Conservation (phyloP, 192 early-diverging fungal genomes). For the Podila horticola region DNA sequence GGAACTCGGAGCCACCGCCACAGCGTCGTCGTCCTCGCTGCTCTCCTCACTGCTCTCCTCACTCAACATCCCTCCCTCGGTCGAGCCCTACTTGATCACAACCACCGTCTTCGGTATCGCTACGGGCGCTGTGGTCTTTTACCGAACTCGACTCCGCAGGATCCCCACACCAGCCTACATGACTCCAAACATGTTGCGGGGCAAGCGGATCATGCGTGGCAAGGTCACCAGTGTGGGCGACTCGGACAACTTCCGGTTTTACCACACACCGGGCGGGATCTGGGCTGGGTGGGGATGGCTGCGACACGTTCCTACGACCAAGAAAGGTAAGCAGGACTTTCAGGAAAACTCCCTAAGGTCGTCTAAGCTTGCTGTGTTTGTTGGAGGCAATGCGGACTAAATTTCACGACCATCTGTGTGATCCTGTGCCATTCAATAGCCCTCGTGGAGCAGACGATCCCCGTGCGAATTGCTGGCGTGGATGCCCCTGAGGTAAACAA, state of each 20-base stretch:
- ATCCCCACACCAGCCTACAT: slow-evolving; percentile 57
- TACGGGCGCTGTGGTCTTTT: slow-evolving; percentile 21
- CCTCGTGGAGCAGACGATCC: slow-evolving; percentile 67
- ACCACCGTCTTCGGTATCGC: slow-evolving; percentile 42
- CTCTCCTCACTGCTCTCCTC: slow-evolving; percentile 1
- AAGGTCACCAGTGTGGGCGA: slow-evolving; percentile 63
- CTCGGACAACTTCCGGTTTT: slow-evolving; percentile 66
- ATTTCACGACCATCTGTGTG: not conserved
- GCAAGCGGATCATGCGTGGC: slow-evolving; percentile 45
- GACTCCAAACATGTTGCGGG: slow-evolving; percentile 54
- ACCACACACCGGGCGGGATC: slow-evolving; percentile 60
- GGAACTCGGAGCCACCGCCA: not conserved
- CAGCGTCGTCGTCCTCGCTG: not conserved
- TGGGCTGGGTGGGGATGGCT: slow-evolving; percentile 58
- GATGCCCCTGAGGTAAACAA: slow-evolving; percentile 72
- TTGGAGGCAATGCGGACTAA: not conserved
- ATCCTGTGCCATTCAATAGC: slow-evolving; percentile 18
- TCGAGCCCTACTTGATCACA: slow-evolving; percentile 17
- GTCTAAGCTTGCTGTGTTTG: not conserved
- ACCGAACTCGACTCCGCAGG: slow-evolving; percentile 47
- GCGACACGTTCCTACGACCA: slow-evolving; percentile 45
- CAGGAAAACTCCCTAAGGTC: not conserved
- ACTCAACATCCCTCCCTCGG: slow-evolving; percentile 7
- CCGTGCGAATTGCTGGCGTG: slow-evolving; percentile 72
- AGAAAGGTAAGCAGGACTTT: slow-evolving; percentile 36